Base-by-base conservation (phyloP, 2,329 filamentous ascomycete species). In the Acephala macrosclerotiorum region DNA sequence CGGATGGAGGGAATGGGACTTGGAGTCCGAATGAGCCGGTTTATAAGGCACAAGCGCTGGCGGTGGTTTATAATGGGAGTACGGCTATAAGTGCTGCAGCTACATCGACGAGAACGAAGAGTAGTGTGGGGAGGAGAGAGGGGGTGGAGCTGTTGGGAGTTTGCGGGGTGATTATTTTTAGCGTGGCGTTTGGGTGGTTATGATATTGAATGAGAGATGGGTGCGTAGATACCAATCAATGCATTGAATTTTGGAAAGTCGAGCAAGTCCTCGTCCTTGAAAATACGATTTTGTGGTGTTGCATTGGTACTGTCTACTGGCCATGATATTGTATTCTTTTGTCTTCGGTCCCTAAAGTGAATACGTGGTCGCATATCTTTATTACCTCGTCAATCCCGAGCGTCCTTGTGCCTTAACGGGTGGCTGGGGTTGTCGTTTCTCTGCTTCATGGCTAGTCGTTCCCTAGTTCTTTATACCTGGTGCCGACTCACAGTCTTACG, bases 1-100 rank as follows among this genome's bases (percentile, higher is more conserved):
- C 76, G 57, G 82, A 84, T 70, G 82, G 80, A 0, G 78, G 73
- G 9, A 63, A 75, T 58, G 72, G 72, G n/a, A 62, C 55, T 1
- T 58, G n/a, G 3, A 64, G 77, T 57, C 72, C 69, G 36, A 76
- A 77, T 55, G 63, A 75, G 40, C 82, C 82, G 2, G 70, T 79
- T 20, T 83, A 83, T 72, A 77, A 75, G 35, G 66, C 69, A 1
- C 79, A 79, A 49, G 69, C 56, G 14, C 42, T 61, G 1, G 42
- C 47, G 8, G 58, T 58, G 35, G 58, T 40, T 20, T 57, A 55
- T n/a, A 62, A 59, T 8, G 58, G 55, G 6, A 40, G 3, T 33
- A 14, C 7, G 7, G 51, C 53, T 16, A 33, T 22, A 20, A 49
- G n/a, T 3, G 20, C 45, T 49, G 22, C 45, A 25, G 45, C 20